These are phyloP conservation scores for Saccharomycopsis hybrid DNA, from an alignment of 1,139 yeast species.

Conservation along the genomic window DNA sequence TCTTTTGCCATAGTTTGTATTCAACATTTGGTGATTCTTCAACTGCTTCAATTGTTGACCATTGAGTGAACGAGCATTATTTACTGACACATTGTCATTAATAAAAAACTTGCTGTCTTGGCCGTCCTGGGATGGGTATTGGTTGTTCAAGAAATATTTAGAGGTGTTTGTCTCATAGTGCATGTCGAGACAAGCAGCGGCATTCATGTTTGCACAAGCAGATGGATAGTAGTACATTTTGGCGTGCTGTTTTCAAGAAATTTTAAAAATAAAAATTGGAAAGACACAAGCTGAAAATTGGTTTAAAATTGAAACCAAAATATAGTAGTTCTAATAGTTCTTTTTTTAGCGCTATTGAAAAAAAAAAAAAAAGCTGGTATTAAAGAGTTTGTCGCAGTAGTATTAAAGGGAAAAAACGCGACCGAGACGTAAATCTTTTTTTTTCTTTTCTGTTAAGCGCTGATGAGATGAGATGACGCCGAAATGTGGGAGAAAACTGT, in stretches of 20 bases:
- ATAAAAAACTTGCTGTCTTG: conserved; percentile 2
- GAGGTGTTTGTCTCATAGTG: background rate
- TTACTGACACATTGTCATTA: conserved; percentile 6
- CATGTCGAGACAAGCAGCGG: conserved; percentile 17
- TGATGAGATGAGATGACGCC: background rate
- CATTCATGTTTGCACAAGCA: conserved; percentile 17
- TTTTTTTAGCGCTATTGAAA: background rate
- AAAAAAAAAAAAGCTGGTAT: background rate
- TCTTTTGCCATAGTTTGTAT: conserved; percentile 10
- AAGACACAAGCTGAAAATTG: no score
- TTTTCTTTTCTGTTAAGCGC: background rate
- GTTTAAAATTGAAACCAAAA: no score
- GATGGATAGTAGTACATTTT: conserved; percentile 21
- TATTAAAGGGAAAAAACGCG: background rate
- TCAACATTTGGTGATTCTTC: conserved; percentile 13
- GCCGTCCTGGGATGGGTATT: conserved; percentile 16
- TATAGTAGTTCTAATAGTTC: no score
- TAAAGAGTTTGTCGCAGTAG: background rate
- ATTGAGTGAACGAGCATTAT: background rate
- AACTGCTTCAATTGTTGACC: conserved; percentile 14
- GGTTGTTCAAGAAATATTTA: background rate
- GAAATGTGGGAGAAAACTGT: background rate
- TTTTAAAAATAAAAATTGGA: background rate
- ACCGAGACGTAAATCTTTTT: background rate
- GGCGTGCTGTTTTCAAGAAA: background rate